phyloP scores from a whole-genome alignment of 208 protist genomes.

The Borovskyia barvae region DNA sequence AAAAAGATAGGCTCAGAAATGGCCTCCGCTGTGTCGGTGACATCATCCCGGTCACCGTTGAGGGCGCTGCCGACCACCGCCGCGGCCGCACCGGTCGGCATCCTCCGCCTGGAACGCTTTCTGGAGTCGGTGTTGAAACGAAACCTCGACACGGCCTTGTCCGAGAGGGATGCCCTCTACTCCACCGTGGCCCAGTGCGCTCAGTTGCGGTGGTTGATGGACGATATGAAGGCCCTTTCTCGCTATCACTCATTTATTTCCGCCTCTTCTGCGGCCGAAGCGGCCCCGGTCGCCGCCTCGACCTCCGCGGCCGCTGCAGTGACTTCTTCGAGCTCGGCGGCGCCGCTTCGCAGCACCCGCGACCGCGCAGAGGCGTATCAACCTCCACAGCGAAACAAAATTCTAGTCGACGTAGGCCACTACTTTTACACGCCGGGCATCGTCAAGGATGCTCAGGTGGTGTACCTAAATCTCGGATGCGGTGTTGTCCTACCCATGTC shows the following conservation, averaged over 20 bases:
- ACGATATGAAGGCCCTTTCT: constrained; percentile 66
- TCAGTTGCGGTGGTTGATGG: constrained; percentile 61
- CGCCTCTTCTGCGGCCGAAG: constrained; percentile 12
- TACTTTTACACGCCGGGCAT: constrained; percentile 65
- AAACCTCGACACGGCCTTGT: constrained; percentile 44
- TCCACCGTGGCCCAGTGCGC: constrained; percentile 59
- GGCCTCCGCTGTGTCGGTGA: not conserved
- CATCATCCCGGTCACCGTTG: not conserved
- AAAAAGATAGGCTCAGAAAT: too few relatives aligned
- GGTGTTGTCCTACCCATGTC: constrained; percentile 76
- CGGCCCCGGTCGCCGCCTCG: not conserved
- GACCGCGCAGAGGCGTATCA: constrained; percentile 15
- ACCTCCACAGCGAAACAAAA: constrained; percentile 37
- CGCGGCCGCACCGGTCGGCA: constrained; percentile 27
- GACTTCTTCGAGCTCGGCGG: not conserved
- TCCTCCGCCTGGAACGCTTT: constrained; percentile 67
- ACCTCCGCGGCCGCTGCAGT: not conserved
- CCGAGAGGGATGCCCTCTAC: constrained; percentile 49
- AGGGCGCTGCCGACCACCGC: not conserved
- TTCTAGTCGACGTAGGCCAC: constrained; percentile 79
- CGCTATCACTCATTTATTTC: constrained; percentile 37
- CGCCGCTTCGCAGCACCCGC: constrained; percentile 12
- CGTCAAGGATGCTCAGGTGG: constrained; percentile 32
- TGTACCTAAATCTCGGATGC: constrained; percentile 82
- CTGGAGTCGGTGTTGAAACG: constrained; percentile 57